Conservation (phyloP, 805 yeast species). For the Saturnispora besseyi region DNA sequence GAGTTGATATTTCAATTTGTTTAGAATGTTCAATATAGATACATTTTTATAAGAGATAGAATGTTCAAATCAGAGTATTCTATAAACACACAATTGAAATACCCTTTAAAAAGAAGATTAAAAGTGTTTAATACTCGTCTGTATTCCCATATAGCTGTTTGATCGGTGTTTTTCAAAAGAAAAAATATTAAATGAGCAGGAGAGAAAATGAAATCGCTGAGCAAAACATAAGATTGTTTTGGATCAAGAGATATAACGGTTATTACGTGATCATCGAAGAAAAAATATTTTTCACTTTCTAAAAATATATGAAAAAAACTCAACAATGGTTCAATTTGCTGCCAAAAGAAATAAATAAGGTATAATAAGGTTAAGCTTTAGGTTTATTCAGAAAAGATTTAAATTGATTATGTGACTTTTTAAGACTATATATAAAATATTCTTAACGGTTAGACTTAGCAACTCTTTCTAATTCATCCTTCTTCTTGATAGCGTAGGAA, state of each 20-base stretch:
- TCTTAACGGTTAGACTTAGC: slow-evolving; percentile 99
- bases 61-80: no score
- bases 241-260: no score
- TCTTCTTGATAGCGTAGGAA: slow-evolving; percentile 99
- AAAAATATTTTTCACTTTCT: no score
- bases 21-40: no score
- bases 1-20: background rate
- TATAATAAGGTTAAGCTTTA: background rate
- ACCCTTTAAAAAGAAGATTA: no score
- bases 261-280: no score
- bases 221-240: background rate
- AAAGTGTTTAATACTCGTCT: no score
- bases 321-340: background rate
- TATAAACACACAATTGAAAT: no score
- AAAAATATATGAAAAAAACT: no score
- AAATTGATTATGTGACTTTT: slow-evolving; percentile 1
- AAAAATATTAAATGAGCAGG: background rate
- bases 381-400: background rate
- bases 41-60: no score
- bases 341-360: background rate
- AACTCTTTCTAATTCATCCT: slow-evolving; percentile 99
- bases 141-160: no score
- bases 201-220: background rate
- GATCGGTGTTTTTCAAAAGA: background rate
- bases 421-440: slow-evolving; percentile 1